Conservation (phyloP, 495 filamentous ascomycete genomes). For the Immersiella caudata region DNA sequence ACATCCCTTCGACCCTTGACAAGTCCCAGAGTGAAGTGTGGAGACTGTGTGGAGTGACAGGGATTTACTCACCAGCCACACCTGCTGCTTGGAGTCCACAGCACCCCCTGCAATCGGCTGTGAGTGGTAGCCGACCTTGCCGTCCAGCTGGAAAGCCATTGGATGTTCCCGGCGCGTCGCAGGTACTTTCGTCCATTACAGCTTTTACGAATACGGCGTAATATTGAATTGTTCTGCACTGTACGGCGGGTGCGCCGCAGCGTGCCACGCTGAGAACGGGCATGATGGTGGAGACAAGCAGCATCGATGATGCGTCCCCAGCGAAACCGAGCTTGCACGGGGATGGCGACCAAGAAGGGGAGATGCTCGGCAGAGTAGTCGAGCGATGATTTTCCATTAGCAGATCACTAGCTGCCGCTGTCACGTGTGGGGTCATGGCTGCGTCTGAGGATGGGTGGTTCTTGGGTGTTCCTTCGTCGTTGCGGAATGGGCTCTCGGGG, state of each 20-base stretch:
- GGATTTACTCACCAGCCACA: constrained; percentile 8
- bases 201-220: constrained; percentile 20
- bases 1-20: constrained; percentile 1
- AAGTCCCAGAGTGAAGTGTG: not conserved
- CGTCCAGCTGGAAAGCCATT: constrained; percentile 9
- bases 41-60: not conserved
- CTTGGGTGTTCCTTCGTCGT: not conserved
- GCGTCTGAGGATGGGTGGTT: not conserved
- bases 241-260: constrained; percentile 4
- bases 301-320: not conserved
- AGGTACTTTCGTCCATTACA: not conserved
- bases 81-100: not conserved
- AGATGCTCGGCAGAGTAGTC: not conserved
- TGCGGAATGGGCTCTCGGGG: no score
- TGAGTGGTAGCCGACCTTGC: constrained; percentile 10
- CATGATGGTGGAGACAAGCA: not conserved
- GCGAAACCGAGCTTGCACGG: not conserved
- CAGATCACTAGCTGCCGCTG: not conserved
- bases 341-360: not conserved
- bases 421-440: constrained; percentile 2
- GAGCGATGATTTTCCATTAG: not conserved
- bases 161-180: not conserved
- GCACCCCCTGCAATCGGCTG: not conserved
- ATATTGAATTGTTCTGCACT: constrained; percentile 16
- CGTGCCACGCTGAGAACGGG: constrained; percentile 12